Base-by-base conservation (phyloP, 2,329 filamentous ascomycete species). In the Colletotrichum euphorbiae region DNA sequence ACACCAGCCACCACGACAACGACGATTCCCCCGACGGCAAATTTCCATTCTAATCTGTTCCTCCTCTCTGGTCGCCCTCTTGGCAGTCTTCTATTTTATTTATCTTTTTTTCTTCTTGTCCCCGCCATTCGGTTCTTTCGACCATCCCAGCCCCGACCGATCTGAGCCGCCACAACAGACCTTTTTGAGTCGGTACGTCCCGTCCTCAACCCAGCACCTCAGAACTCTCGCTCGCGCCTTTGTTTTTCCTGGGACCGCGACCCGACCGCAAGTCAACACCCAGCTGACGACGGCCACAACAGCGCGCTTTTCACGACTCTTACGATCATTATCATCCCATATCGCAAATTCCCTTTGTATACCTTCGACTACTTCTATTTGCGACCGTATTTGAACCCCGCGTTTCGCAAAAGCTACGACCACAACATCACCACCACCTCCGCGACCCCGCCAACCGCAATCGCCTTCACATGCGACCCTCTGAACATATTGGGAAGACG, bases 301-400 rank as follows among this genome's bases (percentile, higher is more conserved):
- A 67, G 65, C 52, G 43, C 66, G 48, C 48, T 43, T 55, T 36
- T 55, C 1, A 65, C 61, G 66, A 65, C 66, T 69, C 42, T 66
- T 42, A 60, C 66, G 62, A 66, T 65, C 54, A 69, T 58, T 60
- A 3, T 38, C 46, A 65, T 28, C 33, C 21, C 40, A 28, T 42
- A 55, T 43, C 43, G 17, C 54, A 65, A 31, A 19, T 69, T 60
- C n/a, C 48, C 19, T 69, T 66, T 69, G 61, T 69, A 69, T 69
- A 45, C 8, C 40, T 69, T 69, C 33, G 24, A 45, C 66, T 19
- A 54, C 54, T 43, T 31, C 61, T 50, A 38, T 60, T 66, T 58
- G 66, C 66, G 54, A 66, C 48, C 54, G 66, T 48, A 55, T 36
- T 13, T 46, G 36, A 33, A 33, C 50, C 36, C 46, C 46, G 21